Evolutionary conservation across 192 early-diverging fungal species (phyloP).

Genomic region (Coemansia sp.): DNA sequence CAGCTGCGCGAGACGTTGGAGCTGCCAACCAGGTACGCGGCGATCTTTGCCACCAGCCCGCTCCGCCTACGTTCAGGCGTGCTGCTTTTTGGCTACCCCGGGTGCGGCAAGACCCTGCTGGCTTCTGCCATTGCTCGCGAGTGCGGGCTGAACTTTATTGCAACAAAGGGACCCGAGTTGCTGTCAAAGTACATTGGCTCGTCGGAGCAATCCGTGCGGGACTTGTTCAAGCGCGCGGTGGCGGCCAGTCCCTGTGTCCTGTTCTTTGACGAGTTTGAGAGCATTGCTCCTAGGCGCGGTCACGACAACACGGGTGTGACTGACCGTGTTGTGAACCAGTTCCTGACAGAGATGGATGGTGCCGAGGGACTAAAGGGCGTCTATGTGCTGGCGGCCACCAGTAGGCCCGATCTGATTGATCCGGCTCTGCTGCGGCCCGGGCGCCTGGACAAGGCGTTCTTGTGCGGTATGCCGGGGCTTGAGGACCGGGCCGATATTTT

Average conservation of each 20-base stretch:
- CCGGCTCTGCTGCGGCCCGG: slow-evolving; percentile 76
- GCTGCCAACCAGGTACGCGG: slow-evolving; percentile 90
- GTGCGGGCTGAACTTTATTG: slow-evolving; percentile 95
- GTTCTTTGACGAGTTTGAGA: slow-evolving; percentile 99
- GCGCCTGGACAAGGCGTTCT: slow-evolving; percentile 73
- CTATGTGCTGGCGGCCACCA: slow-evolving; percentile 90
- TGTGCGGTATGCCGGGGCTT: slow-evolving; percentile 76
- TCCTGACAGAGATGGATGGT: slow-evolving; percentile 98
- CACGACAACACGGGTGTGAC: slow-evolving; percentile 98
- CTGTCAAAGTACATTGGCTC: slow-evolving; percentile 99
- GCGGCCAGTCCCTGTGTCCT: slow-evolving; percentile 91
- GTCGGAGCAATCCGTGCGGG: slow-evolving; percentile 89
- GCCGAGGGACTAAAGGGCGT: slow-evolving; percentile 94
- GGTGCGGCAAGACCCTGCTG: slow-evolving; percentile 97
- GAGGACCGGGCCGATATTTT: slow-evolving; percentile 82
- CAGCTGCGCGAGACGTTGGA: slow-evolving; percentile 87
- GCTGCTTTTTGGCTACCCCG: slow-evolving; percentile 92
- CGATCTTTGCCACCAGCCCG: slow-evolving; percentile 82
- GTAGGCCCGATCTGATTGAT: slow-evolving; percentile 80
- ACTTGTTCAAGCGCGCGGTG: slow-evolving; percentile 89
- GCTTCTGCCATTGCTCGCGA: slow-evolving; percentile 94
- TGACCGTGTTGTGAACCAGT: slow-evolving; percentile 97
- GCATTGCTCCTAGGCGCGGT: slow-evolving; percentile 93
- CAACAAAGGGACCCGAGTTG: slow-evolving; percentile 95
- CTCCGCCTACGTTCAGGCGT: slow-evolving; percentile 88